Base-by-base conservation (phyloP, 257 asterid species). In the Plantago ovata region DNA sequence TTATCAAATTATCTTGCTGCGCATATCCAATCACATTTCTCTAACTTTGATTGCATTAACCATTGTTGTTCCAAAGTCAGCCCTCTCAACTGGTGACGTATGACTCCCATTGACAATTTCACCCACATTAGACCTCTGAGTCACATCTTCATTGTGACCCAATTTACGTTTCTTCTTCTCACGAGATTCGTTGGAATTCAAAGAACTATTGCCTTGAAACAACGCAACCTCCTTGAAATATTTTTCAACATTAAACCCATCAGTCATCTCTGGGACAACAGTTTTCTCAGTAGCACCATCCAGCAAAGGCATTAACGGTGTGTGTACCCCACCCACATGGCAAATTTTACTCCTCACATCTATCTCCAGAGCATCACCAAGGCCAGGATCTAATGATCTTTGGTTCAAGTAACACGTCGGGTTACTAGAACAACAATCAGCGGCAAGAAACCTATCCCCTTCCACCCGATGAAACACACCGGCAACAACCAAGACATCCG, bases 401-500 rank as follows among this genome's bases (percentile, higher is more conserved):
- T 15, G 62, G 21, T 40, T 60, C 36, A 38, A 15, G 36, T 13
- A 47, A 69, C 36, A 19, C 20, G 52, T 39, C 11, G 32, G 38
- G 24, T 61, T 63, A 28, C 45, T 19, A 39, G 85, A 74, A 61
- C 65, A 74, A 61, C 65, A 81, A 60, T 76, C 85, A 12, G 67
- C 84, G 18, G 72, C 72, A 23, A 87, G 80, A 69, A 64, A 71
- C 85, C 86, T 81, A 41, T 40, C 62, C 14, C 58, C 50, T 21
- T 76, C 60, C 13, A 24, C 56, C 54, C 75, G 79, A 3, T 56
- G 72, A 68, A 82, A 84, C 2, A 71, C 89, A 64, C 74, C 69
- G 64, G 59, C 53, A 21, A 90, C 72, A 56, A 68, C 73, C 89
- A 90, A 79, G 43, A 52, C 38, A 39, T 87, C 95, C 0, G 94